Base-by-base conservation (phyloP, 2,329 filamentous ascomycete species). In the Fusarium pilosicola region DNA sequence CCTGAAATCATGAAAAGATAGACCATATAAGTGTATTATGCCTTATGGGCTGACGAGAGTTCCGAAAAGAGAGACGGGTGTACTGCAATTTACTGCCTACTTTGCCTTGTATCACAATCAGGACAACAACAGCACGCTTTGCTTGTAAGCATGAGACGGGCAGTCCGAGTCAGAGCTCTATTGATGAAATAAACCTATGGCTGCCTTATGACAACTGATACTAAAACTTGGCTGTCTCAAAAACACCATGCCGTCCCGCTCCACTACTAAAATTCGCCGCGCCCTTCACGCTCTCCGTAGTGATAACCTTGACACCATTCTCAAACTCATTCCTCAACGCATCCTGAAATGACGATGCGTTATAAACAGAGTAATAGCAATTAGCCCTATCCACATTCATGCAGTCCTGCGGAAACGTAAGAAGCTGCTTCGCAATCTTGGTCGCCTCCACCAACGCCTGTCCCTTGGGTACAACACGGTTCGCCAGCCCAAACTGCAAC, bases 261-360 rank as follows among this genome's bases (percentile, higher is more conserved):
- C 64, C 64, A 11, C 36, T 9, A 14, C 65, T 68, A 1, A 68
- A 68, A 3, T 46, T 42, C 4, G 46, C 56, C 2, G 65, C 65
- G 8, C 65, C 64, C 20, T 55, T 62, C 3, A 68, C 56, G 10
- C 65, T 68, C 56, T 68, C 64, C 0, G 42, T 68, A 17, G 14
- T 55, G 0, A 68, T n/a, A 1, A 68, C 65, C 22, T 68, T 41
- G 20, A 68, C 26, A 1, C 65, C 65, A 34, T 63, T 49, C 20
- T 62, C 64, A 44, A 62, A 68, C n/a, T 68, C 65, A 26, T 68
- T 68, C n/a, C 56, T 68, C 13, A 68, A n/a, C 1, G 56, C 64
- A 44, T 68, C 65, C 10, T 68, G 30, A 48, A 68, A 68, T 3
- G 65, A 68, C 0, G 41, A 30, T 8, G 65, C 65, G 9, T 54